Conservation (phyloP, 441 rosid species). For the Erysimum cheiri region DNA sequence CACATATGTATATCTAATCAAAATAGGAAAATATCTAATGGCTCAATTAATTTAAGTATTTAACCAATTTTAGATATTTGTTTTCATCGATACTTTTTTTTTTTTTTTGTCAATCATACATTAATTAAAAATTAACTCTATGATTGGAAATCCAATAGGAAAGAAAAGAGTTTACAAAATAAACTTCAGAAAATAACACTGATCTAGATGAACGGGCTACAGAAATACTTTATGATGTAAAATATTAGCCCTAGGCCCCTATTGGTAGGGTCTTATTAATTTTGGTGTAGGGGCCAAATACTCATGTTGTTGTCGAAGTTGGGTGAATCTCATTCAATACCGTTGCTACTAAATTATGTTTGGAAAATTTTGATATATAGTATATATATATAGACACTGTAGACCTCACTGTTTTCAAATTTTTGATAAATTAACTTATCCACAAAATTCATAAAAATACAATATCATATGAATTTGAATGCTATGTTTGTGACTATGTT, state of each 20-base stretch:
- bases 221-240: conserved; percentile 15
- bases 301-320: conserved; percentile 40
- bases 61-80: background rate
- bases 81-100: too few species aligned
- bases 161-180: too few species aligned
- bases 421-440: background rate
- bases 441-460: conserved; percentile 7
- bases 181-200: too few species aligned
- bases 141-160: too few species aligned
- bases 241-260: conserved; percentile 20
- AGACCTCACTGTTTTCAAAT: conserved; percentile 7
- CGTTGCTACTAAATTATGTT: conserved; percentile 4
- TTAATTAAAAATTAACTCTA: too few species aligned
- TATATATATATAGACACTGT: background rate
- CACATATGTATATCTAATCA: background rate
- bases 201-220: too few species aligned
- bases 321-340: conserved; percentile 39
- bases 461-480: background rate
- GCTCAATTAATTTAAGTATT: background rate
- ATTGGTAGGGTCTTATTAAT: conserved; percentile 30
- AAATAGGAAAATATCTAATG: background rate
- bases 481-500: conserved; percentile 3
- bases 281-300: conserved; percentile 24
- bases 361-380: conserved; percentile 1
- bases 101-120: too few species aligned